A percentile compares a stretch with the other conserved stretches of the same genome.
Conservation (phyloP, 164 flowering plant genomes). For the Euptelea pleiosperma region DNA sequence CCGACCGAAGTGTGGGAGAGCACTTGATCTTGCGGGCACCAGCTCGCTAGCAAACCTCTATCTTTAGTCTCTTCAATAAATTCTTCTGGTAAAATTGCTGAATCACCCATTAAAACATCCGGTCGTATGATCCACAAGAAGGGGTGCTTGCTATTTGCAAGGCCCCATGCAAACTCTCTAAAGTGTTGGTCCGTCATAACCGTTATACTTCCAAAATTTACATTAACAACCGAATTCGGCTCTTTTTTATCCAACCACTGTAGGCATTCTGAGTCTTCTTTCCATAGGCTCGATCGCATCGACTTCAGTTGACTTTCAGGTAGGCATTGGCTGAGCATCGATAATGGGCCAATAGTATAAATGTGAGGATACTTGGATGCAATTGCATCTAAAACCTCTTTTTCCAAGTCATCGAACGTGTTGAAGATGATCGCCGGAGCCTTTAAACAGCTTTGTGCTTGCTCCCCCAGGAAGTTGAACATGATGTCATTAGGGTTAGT, state of each 20-base stretch:
- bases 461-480: constrained; percentile 21
- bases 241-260: constrained; percentile 25
- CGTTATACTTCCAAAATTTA: too few species aligned
- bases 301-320: constrained; percentile 9
- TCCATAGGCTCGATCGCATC: constrained; percentile 25
- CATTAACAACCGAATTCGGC: constrained; percentile 24
- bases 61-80: constrained; percentile 16
- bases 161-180: constrained; percentile 33
- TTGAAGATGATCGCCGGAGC: constrained; percentile 23
- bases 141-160: too few species aligned
- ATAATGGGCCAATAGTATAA: constrained; percentile 26
- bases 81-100: constrained; percentile 16
- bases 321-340: constrained; percentile 1
- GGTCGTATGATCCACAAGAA: too few species aligned
- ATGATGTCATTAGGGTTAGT: constrained; percentile 24
- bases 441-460: constrained; percentile 18
- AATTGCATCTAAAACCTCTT: constrained; percentile 14
- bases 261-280: constrained; percentile 16
- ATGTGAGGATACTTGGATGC: constrained; percentile 13
- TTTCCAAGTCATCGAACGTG: constrained; percentile 26
- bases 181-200: constrained; percentile 25
- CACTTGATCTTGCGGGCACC: constrained; percentile 22
- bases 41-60: constrained; percentile 22
- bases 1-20: constrained; percentile 13
- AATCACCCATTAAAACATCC: constrained; percentile 27